Percentiles rank a stretch among this genome's conserved stretches.
Evolutionary conservation across 306 rosid species (phyloP).

Genomic region (Castanea sativa): DNA sequence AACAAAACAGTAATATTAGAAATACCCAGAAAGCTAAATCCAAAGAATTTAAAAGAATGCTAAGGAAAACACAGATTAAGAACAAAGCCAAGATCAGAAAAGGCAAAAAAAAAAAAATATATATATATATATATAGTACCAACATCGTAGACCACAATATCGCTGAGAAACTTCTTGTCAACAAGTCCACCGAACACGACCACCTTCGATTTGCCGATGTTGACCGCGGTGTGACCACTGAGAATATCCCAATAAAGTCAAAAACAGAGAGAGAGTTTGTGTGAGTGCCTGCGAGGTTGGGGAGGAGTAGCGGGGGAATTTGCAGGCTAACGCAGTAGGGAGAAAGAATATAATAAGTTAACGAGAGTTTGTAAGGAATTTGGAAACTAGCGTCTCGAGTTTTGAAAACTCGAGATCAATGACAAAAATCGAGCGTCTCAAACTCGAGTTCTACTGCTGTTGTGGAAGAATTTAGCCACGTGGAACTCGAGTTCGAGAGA

Average conservation of each 20-base stretch:
- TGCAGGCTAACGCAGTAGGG: neutral
- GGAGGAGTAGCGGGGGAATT: neutral
- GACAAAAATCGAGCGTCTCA: too few species aligned
- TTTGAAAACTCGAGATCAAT: too few species aligned
- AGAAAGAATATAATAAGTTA: neutral
- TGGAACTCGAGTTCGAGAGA: too few species aligned
- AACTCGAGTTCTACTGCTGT: too few species aligned
- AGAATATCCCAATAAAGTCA: constrained; percentile 5
- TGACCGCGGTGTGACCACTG: constrained; percentile 91
- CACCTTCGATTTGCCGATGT: constrained; percentile 80
- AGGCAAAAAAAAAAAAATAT: neutral
- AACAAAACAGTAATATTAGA: neutral
- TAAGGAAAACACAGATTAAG: too few species aligned
- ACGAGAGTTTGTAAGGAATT: too few species aligned
- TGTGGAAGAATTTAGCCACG: too few species aligned
- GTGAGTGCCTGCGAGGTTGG: too few species aligned
- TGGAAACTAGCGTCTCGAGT: too few species aligned
- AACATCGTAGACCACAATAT: constrained; percentile 70
- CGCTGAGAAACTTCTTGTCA: constrained; percentile 76
- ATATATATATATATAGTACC: constrained; percentile 29
- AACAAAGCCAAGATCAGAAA: too few species aligned
- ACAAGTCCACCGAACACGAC: constrained; percentile 88
- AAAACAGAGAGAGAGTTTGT: neutral
- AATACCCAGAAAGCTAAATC: neutral
- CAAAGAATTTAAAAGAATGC: too few species aligned